Base-by-base conservation (phyloP, 257 asterid species). In the Solanum pinnatisectum region DNA sequence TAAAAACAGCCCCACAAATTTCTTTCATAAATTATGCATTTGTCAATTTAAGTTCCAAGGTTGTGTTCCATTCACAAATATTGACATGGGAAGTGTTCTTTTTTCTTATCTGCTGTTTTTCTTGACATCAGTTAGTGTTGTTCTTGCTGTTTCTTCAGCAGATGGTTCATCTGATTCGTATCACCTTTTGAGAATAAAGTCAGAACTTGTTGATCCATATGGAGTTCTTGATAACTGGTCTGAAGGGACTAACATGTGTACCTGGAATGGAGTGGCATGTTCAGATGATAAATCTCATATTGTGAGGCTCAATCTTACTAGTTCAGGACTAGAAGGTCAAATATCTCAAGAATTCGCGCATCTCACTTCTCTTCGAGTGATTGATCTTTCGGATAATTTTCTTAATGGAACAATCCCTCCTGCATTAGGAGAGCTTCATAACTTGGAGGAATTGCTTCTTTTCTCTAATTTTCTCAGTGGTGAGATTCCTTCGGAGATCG, bases 231-330 rank as follows among this genome's bases (percentile, higher is more conserved):
- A 90, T 20, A 93, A 83, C 91, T 96, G 99, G 99, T 84, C 92
- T 86, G 89, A 89, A 89, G 92, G 87, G 84, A 90, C 92, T 27
- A 90, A 88, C 67, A 83, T 94, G 35, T 96, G 99, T 87, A 74
- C 92, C 49, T 96, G 99, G 99, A 86, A 91, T 88, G 98, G 98
- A 74, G 91, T 96, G 83, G 87, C 93, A 78, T 96, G 99, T 84
- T 89, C 98, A 87, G 89, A 88, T 71, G 95, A 94, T 90, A 89
- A 88, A 83, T 84, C 65, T 30, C 94, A 89, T 83, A 70, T 93
- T 32, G 84, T 92, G 79, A 89, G 94, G 6, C 91, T 96, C 68
- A 95, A 93, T 88, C 93, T 96, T 52, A 94, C 98, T 0, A 71
- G 68, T 79, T 93, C 92, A 84, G 95, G 98, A 65, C 84, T 96